Base-by-base conservation (phyloP, 2,329 filamentous ascomycete genomes). In the Microascus cirrosus region DNA sequence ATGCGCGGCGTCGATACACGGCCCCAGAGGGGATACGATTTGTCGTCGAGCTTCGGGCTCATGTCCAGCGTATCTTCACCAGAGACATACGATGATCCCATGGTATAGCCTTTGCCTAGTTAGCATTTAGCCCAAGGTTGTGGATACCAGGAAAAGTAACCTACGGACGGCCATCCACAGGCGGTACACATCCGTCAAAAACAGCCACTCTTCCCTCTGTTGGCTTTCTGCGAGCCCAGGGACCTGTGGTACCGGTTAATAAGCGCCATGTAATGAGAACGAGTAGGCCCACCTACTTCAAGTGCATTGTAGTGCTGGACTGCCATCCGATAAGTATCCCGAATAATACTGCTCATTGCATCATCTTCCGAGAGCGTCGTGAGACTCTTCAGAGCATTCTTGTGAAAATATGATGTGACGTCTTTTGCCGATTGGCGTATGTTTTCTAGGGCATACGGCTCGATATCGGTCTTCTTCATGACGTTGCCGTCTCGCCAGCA, bases 91-190 rank as follows among this genome's bases (percentile, higher is more conserved):
- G 73, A 71, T 1, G 74, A 77, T 0, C 76, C 74, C 1, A 72
- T 71, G 0, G 72, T 74, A 53, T 78, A 73, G 5, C 39, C 39
- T 45, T 45, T 39, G 3, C 74, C 77, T 80, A 34, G 4, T 22
- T 22, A n/a, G 15, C 24, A 20, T 15, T 39, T 11, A 39, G 54
- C 36, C 7, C 10, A 35, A 22, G 32, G 24, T 62, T 8, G 20
- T 1, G 13, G 28, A 35, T 54, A 3, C 35, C 12, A 56, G 57
- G 42, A 24, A 25, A 70, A 77, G 64, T 63, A 80, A 32, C 39
- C n/a, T 45, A 45, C 78, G 69, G 12, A 73, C 72, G 2, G 73
- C 73, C 61, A 79, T 76, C 73, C 76, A 77, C 1, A 80, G 62
- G 6, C 65, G 63, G 24, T 80, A 73, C 3, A 76, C 67, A 11